These are phyloP conservation scores for Boletus coccyginus DNA, from an alignment of 768 basidiomycete species.

Conservation along the genomic window DNA sequence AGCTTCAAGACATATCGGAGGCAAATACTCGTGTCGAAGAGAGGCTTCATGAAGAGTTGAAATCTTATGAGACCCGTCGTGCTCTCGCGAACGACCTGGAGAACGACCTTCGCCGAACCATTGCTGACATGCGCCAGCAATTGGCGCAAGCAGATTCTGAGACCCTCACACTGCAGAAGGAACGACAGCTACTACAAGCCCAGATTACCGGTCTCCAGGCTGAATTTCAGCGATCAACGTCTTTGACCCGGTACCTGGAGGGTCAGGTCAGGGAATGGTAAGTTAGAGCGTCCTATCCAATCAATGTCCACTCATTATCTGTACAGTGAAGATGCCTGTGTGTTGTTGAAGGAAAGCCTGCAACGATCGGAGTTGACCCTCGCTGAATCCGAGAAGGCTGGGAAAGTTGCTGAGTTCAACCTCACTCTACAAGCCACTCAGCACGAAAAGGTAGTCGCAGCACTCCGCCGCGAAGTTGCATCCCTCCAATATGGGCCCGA, in stretches of 20 bases:
- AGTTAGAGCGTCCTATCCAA: conserved; percentile 11
- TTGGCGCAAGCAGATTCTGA: conserved; percentile 41
- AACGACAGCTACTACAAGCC: conserved; percentile 51
- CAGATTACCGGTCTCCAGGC: conserved; percentile 59
- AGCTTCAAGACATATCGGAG: conserved; percentile 40
- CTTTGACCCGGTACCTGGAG: conserved; percentile 61
- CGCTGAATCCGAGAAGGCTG: conserved; percentile 52
- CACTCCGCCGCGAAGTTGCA: conserved; percentile 56
- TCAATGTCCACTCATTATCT: conserved; percentile 4
- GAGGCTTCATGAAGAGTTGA: conserved; percentile 22
- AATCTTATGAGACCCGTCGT: conserved; percentile 25
- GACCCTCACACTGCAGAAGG: conserved; percentile 41
- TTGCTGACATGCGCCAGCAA: conserved; percentile 36
- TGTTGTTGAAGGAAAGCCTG: conserved; percentile 38
- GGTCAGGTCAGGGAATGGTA: conserved; percentile 63
- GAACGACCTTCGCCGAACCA: conserved; percentile 35
- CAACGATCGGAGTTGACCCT: conserved; percentile 43
- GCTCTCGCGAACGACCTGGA: conserved; percentile 34
- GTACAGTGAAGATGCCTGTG: conserved; percentile 47
- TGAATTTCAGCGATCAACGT: conserved; percentile 61
- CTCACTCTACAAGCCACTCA: conserved; percentile 63
- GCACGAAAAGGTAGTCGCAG: conserved; percentile 59
- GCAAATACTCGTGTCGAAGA: conserved; percentile 34
- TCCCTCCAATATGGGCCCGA: conserved; percentile 52
- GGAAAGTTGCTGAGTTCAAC: conserved; percentile 63